phyloP scores from a whole-genome alignment of 2,329 filamentous ascomycete species.

The Aspergillus pseudotamarii region DNA sequence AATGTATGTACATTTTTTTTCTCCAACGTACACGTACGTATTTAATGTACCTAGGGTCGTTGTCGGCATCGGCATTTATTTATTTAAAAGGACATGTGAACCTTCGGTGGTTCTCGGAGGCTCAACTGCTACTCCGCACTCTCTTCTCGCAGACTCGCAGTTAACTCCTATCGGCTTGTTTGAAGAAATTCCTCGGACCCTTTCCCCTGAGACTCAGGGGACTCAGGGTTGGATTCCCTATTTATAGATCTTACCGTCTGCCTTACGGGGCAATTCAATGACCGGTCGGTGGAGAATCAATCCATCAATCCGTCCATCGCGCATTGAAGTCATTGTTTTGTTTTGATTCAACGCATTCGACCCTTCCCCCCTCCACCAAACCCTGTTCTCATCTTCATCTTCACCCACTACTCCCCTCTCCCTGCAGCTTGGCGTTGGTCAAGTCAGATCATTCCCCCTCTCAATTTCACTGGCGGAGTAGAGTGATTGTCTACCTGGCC shows the following conservation, averaged over 20 bases:
- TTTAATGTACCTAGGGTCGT: background rate
- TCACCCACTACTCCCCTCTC: background rate
- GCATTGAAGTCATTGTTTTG: background rate
- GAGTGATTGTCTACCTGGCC: background rate
- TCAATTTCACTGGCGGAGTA: background rate
- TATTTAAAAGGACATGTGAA: background rate
- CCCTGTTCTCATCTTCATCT: background rate
- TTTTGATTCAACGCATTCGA: background rate
- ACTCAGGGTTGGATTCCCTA: background rate
- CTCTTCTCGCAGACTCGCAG: background rate
- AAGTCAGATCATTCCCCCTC: background rate
- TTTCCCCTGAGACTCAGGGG: background rate
- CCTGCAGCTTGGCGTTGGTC: background rate
- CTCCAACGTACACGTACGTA: too few relatives aligned
- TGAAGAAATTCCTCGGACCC: background rate
- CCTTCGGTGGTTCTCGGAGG: background rate
- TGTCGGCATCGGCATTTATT: background rate
- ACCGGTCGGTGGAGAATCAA: background rate
- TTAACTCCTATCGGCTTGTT: too few relatives aligned
- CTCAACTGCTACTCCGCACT: background rate
- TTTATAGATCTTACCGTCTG: conserved; percentile 2
- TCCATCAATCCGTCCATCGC: background rate
- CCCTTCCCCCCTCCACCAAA: too few relatives aligned
- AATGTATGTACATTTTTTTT: too few relatives aligned
- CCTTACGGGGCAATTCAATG: background rate